Base-by-base conservation (phyloP, 2,329 filamentous ascomycete species). In the Neospermospora avenae region DNA sequence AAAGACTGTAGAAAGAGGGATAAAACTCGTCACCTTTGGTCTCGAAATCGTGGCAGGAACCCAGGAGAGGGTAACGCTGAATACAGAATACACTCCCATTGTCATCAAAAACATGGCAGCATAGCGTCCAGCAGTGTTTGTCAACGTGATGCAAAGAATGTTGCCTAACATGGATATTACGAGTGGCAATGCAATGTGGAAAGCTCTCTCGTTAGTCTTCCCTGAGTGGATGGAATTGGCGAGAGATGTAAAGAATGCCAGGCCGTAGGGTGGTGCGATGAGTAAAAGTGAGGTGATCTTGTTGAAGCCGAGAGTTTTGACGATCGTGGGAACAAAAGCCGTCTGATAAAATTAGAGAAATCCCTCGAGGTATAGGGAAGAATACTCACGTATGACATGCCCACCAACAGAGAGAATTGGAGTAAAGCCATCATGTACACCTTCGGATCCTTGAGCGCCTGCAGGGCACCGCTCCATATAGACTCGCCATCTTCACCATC, bases 111-210 rank as follows among this genome's bases (percentile, higher is more conserved):
- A 66, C 55, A 61, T 63, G 22, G 45, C 18, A 5, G 56, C 54
- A 20, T 65, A 66, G 31, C 64, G 52, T 13, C 37, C 60, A 51
- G 62, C 63, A 18, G 71, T 70, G 22, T 58, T 68, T 2, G 66
- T 65, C 14, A 72, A 70, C 44, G 70, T 61, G 45, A 74, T 71
- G 13, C 70, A 70, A 11, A 76, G 67, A 6, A 71, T 64, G 57
- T 75, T 74, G n/a, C 67, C 65, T 1, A 71, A 67, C 39, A 77
- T 67, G 16, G 68, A 62, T 35, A 75, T 68, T 8, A 74, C 74
- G 11, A 89, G 76, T 0, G 88, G 86, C 1, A 83, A 57, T 0
- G 79, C 78, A 4, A 74, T 70, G 28, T 75, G 74, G 68, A 71
- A 74, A 10, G 73, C 75, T 14, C 74, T 68, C 55, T 75, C 72